Base-by-base conservation (phyloP, 805 yeast genomes). In the Yarrowia phangngaensis region DNA sequence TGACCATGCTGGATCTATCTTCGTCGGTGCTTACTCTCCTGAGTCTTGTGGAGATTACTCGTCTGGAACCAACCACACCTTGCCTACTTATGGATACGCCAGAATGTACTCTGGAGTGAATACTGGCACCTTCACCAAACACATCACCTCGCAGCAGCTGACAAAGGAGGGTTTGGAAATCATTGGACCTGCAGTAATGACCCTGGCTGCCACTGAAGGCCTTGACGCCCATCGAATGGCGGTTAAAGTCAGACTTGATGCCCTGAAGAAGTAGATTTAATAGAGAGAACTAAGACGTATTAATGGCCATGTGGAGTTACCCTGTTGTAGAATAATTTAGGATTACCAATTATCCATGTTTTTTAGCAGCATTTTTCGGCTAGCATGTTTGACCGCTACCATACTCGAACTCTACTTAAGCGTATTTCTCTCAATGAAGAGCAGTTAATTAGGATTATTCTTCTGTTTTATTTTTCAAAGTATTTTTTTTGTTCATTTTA, bases 11-110 rank as follows among this genome's bases (percentile, higher is more conserved):
- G 98, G 99, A 29, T 83, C 95, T 23, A 92, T 92, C 17, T 92
- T 92, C 61, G 97, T 92, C 50, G 99, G 99, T 34, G 83, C 90
- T 4, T 84, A 84, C 65, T 84, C 96, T 2, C 98, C 99, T 43
- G 99, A 92, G 66, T 84, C 95, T 3, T 89, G 97, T 66, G 99
- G 99, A 62, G 99, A 92, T 70, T 92, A 92, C 70, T 89, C 97
- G 0, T 78, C 89, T 53, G 99, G 99, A 64, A 92, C 99, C 4
- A 92, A 92, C 74, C 99, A 92, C 70, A 92, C 99, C 0, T 75
- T 92, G 59, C 99, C 99, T 52, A 92, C 99, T 0, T 92, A 92
- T 63, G 99, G 99, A 43, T 92, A 90, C 62, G 97, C 99, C 33
- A 82, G 88, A 70, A 94, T 87, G 76, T 92, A 92, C 70, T 82